These are phyloP conservation scores for Tubosaeta sp. DNA, from an alignment of 768 basidiomycete species.

Conservation along the genomic window DNA sequence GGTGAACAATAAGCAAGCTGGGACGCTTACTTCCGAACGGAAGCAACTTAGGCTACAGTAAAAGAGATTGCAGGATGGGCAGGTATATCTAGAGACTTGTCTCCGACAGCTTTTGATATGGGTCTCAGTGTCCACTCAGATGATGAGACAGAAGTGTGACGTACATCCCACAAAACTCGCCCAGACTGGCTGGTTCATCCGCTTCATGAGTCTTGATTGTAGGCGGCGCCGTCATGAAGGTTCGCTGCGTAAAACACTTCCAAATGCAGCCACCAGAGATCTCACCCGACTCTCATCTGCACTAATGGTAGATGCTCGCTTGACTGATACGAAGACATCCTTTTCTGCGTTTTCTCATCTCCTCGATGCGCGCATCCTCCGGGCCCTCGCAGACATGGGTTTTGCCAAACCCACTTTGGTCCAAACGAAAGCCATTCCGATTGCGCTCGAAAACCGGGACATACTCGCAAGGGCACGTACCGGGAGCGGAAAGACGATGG, in stretches of 20 bases:
- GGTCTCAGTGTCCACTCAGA: conserved; percentile 2
- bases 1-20: background rate
- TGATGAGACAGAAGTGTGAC: conserved; percentile 16
- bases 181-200: conserved; percentile 6
- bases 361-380: conserved; percentile 80
- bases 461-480: conserved; percentile 93
- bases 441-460: conserved; percentile 84
- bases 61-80: conserved; percentile 73
- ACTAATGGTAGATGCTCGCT: conserved; percentile 40
- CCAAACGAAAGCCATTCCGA: conserved; percentile 87
- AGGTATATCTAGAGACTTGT: conserved; percentile 76
- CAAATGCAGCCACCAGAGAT: background rate
- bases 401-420: conserved; percentile 91
- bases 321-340: conserved; percentile 45
- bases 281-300: background rate
- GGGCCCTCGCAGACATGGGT: conserved; percentile 84
- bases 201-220: conserved; percentile 14
- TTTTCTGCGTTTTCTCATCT: conserved; percentile 68
- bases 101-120: conserved; percentile 55
- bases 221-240: conserved; percentile 8
- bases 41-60: conserved; percentile 84
- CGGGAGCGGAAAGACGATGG: conserved; percentile 95
- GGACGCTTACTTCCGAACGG: conserved; percentile 55
- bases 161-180: conserved; percentile 42
- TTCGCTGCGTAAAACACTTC: background rate